Conservation (phyloP, 2,329 filamentous ascomycete genomes). For the Fusarium sp. region DNA sequence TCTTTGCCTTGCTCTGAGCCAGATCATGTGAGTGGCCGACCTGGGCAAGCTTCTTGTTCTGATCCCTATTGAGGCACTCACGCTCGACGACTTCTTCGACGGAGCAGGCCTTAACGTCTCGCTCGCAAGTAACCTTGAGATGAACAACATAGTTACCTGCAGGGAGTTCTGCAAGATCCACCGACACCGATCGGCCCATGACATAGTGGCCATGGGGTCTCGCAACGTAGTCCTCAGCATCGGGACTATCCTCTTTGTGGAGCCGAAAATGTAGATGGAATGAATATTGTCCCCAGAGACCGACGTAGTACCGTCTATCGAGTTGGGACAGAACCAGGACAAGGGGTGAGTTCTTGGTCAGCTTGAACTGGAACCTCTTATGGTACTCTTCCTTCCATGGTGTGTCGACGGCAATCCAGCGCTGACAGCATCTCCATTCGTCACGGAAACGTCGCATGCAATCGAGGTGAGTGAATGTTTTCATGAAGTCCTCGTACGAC, state of each 20-base stretch:
- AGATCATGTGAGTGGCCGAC: slow-evolving; percentile 70
- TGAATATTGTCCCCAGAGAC: slow-evolving; percentile 68
- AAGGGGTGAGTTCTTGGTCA: slow-evolving; percentile 67
- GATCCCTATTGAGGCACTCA: slow-evolving; percentile 56
- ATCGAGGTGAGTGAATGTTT: slow-evolving; percentile 71
- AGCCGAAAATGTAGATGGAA: slow-evolving; percentile 64
- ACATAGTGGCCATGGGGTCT: slow-evolving; percentile 68
- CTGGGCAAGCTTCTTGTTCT: slow-evolving; percentile 63
- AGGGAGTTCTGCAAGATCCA: slow-evolving; percentile 66
- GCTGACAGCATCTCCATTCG: slow-evolving; percentile 69
- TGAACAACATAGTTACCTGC: slow-evolving; percentile 69
- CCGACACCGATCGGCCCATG: slow-evolving; percentile 68
- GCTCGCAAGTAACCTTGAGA: slow-evolving; percentile 64
- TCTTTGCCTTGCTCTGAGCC: slow-evolving; percentile 34
- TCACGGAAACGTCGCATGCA: slow-evolving; percentile 71
- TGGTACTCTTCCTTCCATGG: slow-evolving; percentile 74
- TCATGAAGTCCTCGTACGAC: slow-evolving; percentile 67
- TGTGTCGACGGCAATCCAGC: slow-evolving; percentile 72
- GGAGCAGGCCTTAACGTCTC: slow-evolving; percentile 56
- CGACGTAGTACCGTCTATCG: slow-evolving; percentile 72
- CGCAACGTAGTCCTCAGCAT: slow-evolving; percentile 69
- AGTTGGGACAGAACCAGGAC: slow-evolving; percentile 72
- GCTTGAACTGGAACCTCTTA: slow-evolving; percentile 69
- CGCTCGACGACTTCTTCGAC: slow-evolving; percentile 68
- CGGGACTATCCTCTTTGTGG: slow-evolving; percentile 59